A percentile compares a stretch with the other conserved stretches of the same genome.
Evolutionary conservation across 1,284 basidiomycete species (phyloP).

Genomic region (Agaricales sp.): DNA sequence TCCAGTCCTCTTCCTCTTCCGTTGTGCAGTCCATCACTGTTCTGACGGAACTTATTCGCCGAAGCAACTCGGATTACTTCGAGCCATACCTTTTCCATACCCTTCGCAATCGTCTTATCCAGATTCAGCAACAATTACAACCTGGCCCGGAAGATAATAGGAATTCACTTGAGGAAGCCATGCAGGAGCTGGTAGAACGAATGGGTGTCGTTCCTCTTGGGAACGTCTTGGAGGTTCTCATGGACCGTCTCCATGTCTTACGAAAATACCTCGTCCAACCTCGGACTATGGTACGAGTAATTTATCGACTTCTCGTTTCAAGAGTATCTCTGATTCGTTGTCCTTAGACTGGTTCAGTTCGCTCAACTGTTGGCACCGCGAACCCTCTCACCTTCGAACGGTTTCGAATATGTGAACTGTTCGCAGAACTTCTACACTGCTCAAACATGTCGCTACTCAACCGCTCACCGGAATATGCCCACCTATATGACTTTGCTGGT

Average conservation of each 20-base stretch:
- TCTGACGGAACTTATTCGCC: constrained; percentile 92
- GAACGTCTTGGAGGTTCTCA: constrained; percentile 71
- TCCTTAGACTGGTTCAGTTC: constrained; percentile 55
- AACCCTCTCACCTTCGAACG: constrained; percentile 89
- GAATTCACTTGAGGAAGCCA: constrained; percentile 66
- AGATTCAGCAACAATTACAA: constrained; percentile 65
- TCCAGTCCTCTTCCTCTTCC: constrained; percentile 78
- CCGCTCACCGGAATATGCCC: constrained; percentile 56
- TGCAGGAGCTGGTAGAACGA: constrained; percentile 80
- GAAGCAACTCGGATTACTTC: constrained; percentile 98
- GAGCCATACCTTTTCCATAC: constrained; percentile 98
- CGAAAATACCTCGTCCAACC: constrained; percentile 68
- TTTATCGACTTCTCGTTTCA: constrained; percentile 3
- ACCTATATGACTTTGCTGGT: constrained; percentile 73
- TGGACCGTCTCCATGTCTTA: constrained; percentile 61
- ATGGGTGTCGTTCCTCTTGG: constrained; percentile 95
- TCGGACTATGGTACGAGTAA: constrained; percentile 55
- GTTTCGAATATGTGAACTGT: constrained; percentile 95
- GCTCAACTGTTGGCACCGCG: constrained; percentile 64
- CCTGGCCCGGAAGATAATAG: constrained; percentile 47
- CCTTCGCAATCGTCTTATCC: constrained; percentile 82
- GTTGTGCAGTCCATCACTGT: constrained; percentile 85
- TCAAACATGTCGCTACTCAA: constrained; percentile 98
- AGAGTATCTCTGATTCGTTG: constrained; percentile 7
- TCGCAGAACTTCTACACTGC: constrained; percentile 94